A percentile compares a stretch with the other conserved stretches of the same genome.
phyloP scores from a whole-genome alignment of 805 yeast species.

The Yarrowia bubula region DNA sequence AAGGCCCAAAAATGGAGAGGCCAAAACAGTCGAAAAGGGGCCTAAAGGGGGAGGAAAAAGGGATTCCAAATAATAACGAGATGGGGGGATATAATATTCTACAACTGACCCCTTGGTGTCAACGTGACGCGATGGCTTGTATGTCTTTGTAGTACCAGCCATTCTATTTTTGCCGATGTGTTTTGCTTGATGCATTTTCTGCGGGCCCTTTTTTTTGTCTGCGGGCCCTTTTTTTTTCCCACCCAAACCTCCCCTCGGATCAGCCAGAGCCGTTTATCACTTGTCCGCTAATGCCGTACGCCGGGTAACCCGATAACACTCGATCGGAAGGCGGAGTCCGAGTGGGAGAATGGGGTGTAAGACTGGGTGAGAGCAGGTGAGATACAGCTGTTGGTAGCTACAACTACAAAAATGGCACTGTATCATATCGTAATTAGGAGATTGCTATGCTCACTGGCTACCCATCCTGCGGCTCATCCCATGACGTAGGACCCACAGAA shows the following conservation, averaged over 20 bases:
- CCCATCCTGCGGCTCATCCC: slow-evolving; percentile 23
- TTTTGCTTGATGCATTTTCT: background rate
- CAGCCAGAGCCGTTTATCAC: slow-evolving; percentile 9
- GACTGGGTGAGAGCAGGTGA: too few relatives aligned
- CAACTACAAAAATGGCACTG: too few relatives aligned
- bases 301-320: slow-evolving; percentile 6
- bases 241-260: slow-evolving; percentile 14
- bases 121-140: background rate
- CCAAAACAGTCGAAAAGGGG: background rate
- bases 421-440: too few relatives aligned
- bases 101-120: background rate
- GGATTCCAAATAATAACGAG: background rate
- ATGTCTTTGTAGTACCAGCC: background rate
- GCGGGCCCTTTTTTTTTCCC: background rate
- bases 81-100: background rate
- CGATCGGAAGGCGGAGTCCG: background rate
- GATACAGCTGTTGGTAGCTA: too few relatives aligned
- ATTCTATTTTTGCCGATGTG: background rate
- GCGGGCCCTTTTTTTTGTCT: background rate
- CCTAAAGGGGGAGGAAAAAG: background rate
- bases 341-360: too few relatives aligned
- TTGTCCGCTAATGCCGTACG: slow-evolving; percentile 10
- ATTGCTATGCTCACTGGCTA: too few relatives aligned
- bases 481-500: slow-evolving; percentile 26
- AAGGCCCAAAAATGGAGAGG: background rate